A percentile compares a stretch with the other conserved stretches of the same genome.
These are phyloP conservation scores for Ceriops tagal DNA, from an alignment of 345 rosid genomes.

Conservation along the genomic window DNA sequence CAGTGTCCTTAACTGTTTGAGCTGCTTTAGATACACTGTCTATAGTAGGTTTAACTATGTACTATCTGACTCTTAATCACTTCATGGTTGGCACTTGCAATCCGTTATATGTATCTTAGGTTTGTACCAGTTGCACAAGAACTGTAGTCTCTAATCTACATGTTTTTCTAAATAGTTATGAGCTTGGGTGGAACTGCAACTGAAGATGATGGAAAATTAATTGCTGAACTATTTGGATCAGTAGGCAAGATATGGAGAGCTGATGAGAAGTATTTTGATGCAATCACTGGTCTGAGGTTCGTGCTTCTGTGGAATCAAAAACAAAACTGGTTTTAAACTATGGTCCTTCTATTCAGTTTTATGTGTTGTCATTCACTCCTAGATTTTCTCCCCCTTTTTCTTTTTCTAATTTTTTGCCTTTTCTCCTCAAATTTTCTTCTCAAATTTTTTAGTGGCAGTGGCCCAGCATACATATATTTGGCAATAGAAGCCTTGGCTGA, in stretches of 20 bases:
- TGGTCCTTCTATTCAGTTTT: no score
- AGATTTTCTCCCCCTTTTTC: neutral
- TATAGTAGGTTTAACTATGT: neutral
- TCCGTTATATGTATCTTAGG: slow-evolving; percentile 5
- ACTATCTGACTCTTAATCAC: neutral
- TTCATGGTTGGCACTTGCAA: neutral
- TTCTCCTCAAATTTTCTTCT: slow-evolving; percentile 4
- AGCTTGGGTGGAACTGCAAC: slow-evolving; percentile 76
- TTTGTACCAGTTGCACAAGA: slow-evolving; percentile 8
- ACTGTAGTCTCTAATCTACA: slow-evolving; percentile 10
- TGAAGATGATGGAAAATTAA: slow-evolving; percentile 68
- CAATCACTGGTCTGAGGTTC: slow-evolving; percentile 86
- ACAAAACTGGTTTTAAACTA: no score
- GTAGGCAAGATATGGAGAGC: slow-evolving; percentile 86
- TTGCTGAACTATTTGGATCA: slow-evolving; percentile 66
- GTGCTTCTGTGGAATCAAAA: neutral
- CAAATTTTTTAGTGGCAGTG: slow-evolving; percentile 66
- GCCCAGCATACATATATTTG: slow-evolving; percentile 80
- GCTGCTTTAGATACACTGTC: neutral
- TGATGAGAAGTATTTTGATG: slow-evolving; percentile 86
- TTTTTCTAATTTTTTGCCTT: neutral
- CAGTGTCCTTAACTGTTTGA: neutral
- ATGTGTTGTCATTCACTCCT: neutral
- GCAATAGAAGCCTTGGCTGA: slow-evolving; percentile 97
- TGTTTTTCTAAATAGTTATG: slow-evolving; percentile 43